Evolutionary conservation across 495 filamentous ascomycete genomes (phyloP), one percentile per base, ranked within the genome.

Genomic region (Talaromyces proteolyticus): DNA sequence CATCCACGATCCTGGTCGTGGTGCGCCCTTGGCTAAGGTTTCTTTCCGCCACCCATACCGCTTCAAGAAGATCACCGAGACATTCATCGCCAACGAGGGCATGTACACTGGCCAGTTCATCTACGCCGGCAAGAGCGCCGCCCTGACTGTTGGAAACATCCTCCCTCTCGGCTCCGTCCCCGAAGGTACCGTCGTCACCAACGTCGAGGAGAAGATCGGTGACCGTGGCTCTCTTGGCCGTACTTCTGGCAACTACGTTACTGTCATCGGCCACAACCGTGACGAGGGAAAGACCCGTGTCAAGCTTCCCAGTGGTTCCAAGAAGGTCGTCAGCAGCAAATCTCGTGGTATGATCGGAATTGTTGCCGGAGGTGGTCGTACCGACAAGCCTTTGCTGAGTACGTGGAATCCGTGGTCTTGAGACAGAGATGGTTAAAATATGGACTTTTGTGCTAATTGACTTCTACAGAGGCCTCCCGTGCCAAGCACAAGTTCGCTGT

Each of bases 61-160:
- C 73, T 93, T 85, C 82, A 89, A 88, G 79, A 81, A 88, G 73
- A 73, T 85, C 71, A 90, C 84, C 71, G 91, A 89, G 86, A 94
- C 93, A 55, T 96, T 98, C 84, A 97, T 99, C 69, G 93, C 94
- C 72, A 97, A 96, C 77, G 93, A 99, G 82, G 93, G 93, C 77
- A 96, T 97, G 92, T 99, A 99, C 89, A 96, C 93, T 56, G 93
- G 93, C 60, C 91, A 96, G 78, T 99, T 99, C 81, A 91, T 99
- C 86, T 99, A 97, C 75, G 91, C 92, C 72, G 93, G 93, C 69
- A 99, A 99, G 87, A 89, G 95, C 76, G 94, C 93, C 59, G 77
- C 82, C 52, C 81, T 99, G 57, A 97, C 85, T 64, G 83, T 99
- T 67, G 93, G 93, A 68, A 99, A 99, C 78, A 75, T 99, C 67